Evolutionary conservation across 257 asterid genomes (phyloP), one percentile per base, ranked within the genome.

Genomic region (Solanum chiquidenum): DNA sequence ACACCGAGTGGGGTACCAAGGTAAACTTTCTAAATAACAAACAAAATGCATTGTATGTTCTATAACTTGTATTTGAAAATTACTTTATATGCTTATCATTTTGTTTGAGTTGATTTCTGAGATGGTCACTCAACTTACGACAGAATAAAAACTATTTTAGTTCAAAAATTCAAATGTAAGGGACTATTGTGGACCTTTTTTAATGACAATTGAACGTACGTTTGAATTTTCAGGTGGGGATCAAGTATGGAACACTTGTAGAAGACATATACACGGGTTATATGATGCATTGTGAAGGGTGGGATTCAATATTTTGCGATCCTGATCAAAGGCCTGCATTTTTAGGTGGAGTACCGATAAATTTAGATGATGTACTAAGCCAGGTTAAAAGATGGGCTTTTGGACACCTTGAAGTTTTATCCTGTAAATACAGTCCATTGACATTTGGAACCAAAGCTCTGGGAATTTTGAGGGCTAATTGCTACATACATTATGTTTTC

Each of bases 211-310:
- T 13, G 9, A 9, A 75, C 6, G 27, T 38, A 38, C 5, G 27
- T 38, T 75, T 3, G 29, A 75, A 75, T 11, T 75, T 75, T 76
- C 91, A 91, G 93, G 79, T 87, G 20, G 93, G 93, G 13, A 89
- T 86, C 80, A 88, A 89, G 85, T 91, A 91, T 68, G 86, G 88
- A 8, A 88, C 92, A 2, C 87, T 89, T 62, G 89, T 87, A 35
- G 93, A 91, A 86, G 93, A 91, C 86, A 84, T 83, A 83, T 91
- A 86, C 35, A 89, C 93, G 1, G 92, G 93, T 29, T 87, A 86
- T 69, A 83, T 42, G 31, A 73, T 91, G 38, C 90, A 88, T 1
- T 89, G 91, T 27, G 87, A 83, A 73, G 93, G 93, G 13, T 90
- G 91, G 91, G 44, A 44, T 34, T 88, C 92, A 7, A 89, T 91